A percentile compares a stretch with the other conserved stretches of the same genome.
These are phyloP conservation scores for Lecanicillium sp. DNA, from an alignment of 2,329 filamentous ascomycete genomes.

Conservation along the genomic window DNA sequence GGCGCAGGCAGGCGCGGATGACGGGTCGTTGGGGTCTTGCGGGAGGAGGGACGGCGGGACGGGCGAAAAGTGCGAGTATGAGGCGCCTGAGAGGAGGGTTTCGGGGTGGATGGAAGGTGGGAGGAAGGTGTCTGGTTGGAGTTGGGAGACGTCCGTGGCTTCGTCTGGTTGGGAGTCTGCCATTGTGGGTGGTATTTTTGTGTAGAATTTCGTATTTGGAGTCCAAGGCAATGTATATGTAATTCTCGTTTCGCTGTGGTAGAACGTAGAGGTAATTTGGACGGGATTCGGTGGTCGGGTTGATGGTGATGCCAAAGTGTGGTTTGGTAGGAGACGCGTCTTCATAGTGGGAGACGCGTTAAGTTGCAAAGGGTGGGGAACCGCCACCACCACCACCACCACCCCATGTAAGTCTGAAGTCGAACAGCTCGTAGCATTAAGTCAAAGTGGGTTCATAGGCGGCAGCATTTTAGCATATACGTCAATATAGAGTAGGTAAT, in stretches of 20 bases:
- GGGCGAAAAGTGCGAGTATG: conserved; percentile 65
- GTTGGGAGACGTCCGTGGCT: conserved; percentile 10
- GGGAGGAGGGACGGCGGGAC: conserved; percentile 55
- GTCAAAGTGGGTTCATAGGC: too few species aligned
- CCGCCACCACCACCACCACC: too few species aligned
- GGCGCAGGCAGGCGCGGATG: conserved; percentile 46
- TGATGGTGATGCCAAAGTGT: background rate
- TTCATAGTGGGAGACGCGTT: background rate
- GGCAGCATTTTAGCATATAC: too few species aligned
- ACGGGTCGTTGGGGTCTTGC: conserved; percentile 24
- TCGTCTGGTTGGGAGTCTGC: conserved; percentile 29
- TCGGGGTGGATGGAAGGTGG: conserved; percentile 59
- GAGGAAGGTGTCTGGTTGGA: conserved; percentile 39
- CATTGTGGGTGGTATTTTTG: conserved; percentile 19
- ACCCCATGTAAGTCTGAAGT: too few species aligned
- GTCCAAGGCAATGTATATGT: background rate
- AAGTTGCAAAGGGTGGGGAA: background rate
- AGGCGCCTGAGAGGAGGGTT: conserved; percentile 53
- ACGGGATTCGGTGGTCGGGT: background rate
- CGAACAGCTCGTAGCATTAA: too few species aligned
- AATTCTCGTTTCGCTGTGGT: too few species aligned
- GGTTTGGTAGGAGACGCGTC: background rate
- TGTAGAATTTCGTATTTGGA: background rate
- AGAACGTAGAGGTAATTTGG: too few species aligned
- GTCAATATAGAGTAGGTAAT: too few species aligned